Base-by-base conservation (phyloP, 768 basidiomycete genomes). In the Pholiota microspora region DNA sequence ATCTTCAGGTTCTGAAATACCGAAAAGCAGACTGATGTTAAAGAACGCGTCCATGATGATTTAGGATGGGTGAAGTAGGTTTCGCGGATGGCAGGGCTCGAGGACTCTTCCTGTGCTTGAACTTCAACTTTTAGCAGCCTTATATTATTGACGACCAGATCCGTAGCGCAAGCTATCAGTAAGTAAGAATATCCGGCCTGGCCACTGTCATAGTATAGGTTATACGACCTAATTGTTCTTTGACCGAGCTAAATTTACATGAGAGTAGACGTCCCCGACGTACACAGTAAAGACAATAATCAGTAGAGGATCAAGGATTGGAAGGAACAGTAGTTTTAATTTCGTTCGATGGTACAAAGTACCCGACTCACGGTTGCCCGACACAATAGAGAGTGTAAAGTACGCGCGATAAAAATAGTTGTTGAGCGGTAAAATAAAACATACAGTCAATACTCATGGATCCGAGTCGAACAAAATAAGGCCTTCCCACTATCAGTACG, bases 1-100 rank as follows among this genome's bases (percentile, higher is more conserved):
- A 51, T 62, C 62, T 54, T 59, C 60, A 16, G 29, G 50, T 34
- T 55, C 56, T 49, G 64, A 49, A 45, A 55, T 16, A 40, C 56
- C 51, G 28, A 57, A 45, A 57, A 63, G 57, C 57, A 60, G 51
- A 56, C 27, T 48, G 61, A 66, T 62, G 55, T 61, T 60, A 51
- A 59, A 51, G 64, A 66, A 66, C 54, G 64, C 58, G 63, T 66
- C 62, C 62, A 66, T 66, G 40, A 51, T 54, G 49, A 54, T 12
- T 23, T 35, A 51, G 51, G 29, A 31, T 31, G 29, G 40, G 12
- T 16, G 18, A 18, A 48, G 47, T 53, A 50, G 51, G 38, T 56
- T 36, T 53, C 10, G 40, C n/a, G 40, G 18, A 42, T 42, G 18
- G 40, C 40, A 42, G 40, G 40, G 23, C 29, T 31, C 29, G 29